Base-by-base conservation (phyloP, 2,329 filamentous ascomycete genomes). In the Hypoxylon sp. region DNA sequence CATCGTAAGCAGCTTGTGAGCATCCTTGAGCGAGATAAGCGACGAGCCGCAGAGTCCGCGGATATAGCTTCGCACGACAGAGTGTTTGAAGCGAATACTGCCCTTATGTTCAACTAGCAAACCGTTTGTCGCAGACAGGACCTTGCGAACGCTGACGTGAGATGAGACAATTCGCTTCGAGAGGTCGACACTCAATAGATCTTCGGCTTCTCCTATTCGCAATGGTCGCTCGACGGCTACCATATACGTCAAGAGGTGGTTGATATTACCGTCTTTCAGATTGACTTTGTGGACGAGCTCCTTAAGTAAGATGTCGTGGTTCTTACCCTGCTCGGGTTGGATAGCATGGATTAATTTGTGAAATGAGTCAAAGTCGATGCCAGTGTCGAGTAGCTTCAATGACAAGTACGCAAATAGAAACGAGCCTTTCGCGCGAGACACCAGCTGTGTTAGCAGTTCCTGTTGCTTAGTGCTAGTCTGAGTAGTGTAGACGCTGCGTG, bases 321-420 rank as follows among this genome's bases (percentile, higher is more conserved):
- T 63, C 49, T 66, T 63, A 32, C 28, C 73, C 6, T 75, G 21
- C 17, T 74, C 74, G 7, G 68, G 64, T 19, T 67, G 75, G 56
- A 76, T 70, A 9, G 56, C 46, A 5, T 73, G 63, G 6, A 74
- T 72, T 1, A 73, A 60, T 41, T 76, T 73, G 45, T 65, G 60
- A 34, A 78, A 76, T 0, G 60, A 46, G 19, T 74, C 73, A 45
- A 73, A 72, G 4, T 69, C 67, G 17, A 59, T 34, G 43, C 73
- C 70, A 36, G 71, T 73, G 30, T 67, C 63, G 28, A 82, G 63
- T 0, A 78, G 67, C 6, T 74, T 73, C 1, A 75, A 69, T 0
- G 74, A 75, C 4, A 80, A 74, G 48, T 79, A 80, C 1, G 78
- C 79, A 74, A 79, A 82, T 3, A 82, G 72, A 62, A 82, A 81